Conservation (phyloP, 2,329 filamentous ascomycete genomes). For the Hypoxylon sp. region DNA sequence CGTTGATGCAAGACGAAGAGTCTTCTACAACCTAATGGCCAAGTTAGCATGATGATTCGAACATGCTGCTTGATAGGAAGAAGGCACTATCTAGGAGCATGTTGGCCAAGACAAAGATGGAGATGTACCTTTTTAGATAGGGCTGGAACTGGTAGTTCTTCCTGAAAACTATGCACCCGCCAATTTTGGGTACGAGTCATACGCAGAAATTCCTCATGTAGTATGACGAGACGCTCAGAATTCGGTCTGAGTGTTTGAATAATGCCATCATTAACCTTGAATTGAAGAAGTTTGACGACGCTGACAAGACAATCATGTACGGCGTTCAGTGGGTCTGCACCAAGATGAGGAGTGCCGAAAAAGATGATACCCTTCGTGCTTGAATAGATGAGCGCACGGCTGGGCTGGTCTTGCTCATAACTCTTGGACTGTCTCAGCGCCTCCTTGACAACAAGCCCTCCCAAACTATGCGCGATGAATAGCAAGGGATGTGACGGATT, state of each 20-base stretch:
- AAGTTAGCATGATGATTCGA: neutral
- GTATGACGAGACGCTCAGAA: conserved; percentile 44
- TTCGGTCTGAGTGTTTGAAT: conserved; percentile 46
- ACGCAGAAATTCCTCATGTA: conserved; percentile 44
- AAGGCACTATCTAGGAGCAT: no score
- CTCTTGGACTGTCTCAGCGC: conserved; percentile 18
- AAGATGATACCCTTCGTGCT: conserved; percentile 45
- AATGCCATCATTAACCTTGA: conserved; percentile 46
- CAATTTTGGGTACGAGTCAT: conserved; percentile 44
- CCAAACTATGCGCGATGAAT: conserved; percentile 48
- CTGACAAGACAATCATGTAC: conserved; percentile 34
- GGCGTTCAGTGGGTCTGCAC: conserved; percentile 37
- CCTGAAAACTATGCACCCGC: conserved; percentile 49
- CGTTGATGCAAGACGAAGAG: conserved; percentile 47
- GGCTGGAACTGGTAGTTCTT: conserved; percentile 31
- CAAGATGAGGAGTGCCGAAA: conserved; percentile 47
- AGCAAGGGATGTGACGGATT: conserved; percentile 39
- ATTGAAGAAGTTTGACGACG: conserved; percentile 28
- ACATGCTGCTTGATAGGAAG: no score
- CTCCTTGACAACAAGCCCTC: conserved; percentile 47
- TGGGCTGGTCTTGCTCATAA: conserved; percentile 7
- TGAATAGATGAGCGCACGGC: conserved; percentile 31
- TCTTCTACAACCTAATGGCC: conserved; percentile 46
- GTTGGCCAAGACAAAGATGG: no score
- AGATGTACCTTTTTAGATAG: conserved; percentile 23